phyloP scores from a whole-genome alignment of 2,329 filamentous ascomycete genomes.

The Colletotrichum sublineola region DNA sequence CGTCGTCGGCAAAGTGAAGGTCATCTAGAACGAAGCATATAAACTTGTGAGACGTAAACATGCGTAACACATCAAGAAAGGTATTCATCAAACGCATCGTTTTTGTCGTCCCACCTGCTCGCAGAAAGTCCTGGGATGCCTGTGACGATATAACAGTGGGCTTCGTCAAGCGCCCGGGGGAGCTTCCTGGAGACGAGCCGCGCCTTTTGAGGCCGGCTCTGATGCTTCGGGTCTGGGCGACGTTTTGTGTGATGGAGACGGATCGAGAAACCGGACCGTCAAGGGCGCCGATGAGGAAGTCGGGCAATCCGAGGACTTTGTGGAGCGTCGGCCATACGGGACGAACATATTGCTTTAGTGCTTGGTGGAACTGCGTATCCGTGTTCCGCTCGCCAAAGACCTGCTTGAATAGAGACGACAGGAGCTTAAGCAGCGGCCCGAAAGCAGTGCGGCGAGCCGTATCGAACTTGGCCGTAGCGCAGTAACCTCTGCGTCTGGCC shows the following conservation, averaged over 20 bases:
- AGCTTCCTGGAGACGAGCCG: conserved; percentile 63
- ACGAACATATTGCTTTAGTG: conserved; percentile 71
- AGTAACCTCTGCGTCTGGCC: conserved; percentile 72
- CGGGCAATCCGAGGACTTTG: conserved; percentile 71
- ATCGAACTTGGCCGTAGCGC: conserved; percentile 76
- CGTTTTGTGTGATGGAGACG: conserved; percentile 54
- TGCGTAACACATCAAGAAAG: conserved; percentile 85
- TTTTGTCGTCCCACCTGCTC: conserved; percentile 70
- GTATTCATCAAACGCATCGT: conserved; percentile 86
- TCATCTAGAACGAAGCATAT: conserved; percentile 93
- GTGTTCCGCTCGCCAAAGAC: conserved; percentile 77
- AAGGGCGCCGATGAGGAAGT: conserved; percentile 74
- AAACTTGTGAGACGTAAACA: conserved; percentile 86
- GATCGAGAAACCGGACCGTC: conserved; percentile 55
- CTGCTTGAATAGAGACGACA: conserved; percentile 76
- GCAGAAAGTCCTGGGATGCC: conserved; percentile 71
- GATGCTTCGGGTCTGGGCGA: conserved; percentile 49
- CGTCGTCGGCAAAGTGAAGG: conserved; percentile 89
- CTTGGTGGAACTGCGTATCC: conserved; percentile 73
- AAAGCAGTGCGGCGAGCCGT: conserved; percentile 71
- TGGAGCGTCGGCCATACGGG: conserved; percentile 76
- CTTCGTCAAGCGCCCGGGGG: conserved; percentile 51
- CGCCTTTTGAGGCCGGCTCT: conserved; percentile 56
- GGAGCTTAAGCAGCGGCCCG: conserved; percentile 72
- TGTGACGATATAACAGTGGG: conserved; percentile 59